Evolutionary conservation across 129 eudicot species (phyloP), one percentile per base, ranked within the genome.

Genomic region (Chrysanthemum seticuspe): DNA sequence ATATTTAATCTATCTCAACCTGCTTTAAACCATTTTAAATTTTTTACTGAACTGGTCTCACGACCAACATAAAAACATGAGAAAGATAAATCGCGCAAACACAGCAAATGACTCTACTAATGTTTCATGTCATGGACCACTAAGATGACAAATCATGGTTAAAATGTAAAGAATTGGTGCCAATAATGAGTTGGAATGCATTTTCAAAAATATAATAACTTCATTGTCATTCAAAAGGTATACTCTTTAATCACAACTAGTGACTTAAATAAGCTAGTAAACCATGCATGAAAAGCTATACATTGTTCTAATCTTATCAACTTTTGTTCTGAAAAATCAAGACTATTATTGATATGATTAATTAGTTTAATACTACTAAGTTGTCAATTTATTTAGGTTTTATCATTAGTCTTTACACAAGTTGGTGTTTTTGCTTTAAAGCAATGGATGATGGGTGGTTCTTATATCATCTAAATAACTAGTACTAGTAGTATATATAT

Each of bases 321-420:
- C 34, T 49, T 48, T 65, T 14, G 21, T 11, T 47, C 77, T 71
- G 62, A 62, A 29, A 78, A 72, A 65, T 77, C 52, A 44, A 59
- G 48, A 16, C 73, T 55, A 77, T 77, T 49, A 56, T 61, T 77
- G 74, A 25, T 57, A 29, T 34, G 65, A n/a, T 15, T 67, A 6
- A 74, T 65, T 75, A 65, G 6, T n/a, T 27, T 75, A 79, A 36
- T 78, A 47, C 75, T 19, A 19, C 45, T 56, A 73, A 74, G 34
- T 73, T 78, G 81, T 85, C 85, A 81, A 78, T 78, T 85, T 71
- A 78, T 71, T 78, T 68, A 68, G 78, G 81, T 81, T 67, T 75
- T 70, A 71, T 62, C 47, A 18, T 81, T 19, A 19, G 21, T 60
- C 75, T 61, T 81, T 71, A 68, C 67, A 75, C 69, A 75, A 68